Conservation (phyloP, 306 rosid species). For the Neltuma alba region DNA sequence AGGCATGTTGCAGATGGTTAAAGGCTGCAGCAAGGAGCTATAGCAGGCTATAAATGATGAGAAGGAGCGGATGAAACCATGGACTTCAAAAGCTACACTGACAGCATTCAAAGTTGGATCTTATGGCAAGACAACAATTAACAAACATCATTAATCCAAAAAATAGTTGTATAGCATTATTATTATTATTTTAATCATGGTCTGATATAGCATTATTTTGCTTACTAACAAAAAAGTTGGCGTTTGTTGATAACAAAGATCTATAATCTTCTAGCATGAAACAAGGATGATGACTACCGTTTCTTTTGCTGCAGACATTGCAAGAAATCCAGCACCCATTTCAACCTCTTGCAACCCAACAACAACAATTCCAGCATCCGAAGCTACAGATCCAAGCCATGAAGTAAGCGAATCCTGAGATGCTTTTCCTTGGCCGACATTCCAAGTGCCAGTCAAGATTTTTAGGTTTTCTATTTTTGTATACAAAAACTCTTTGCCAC, state of each 20-base stretch:
- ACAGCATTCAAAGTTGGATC: conserved; percentile 17
- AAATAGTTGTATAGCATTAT: conserved; percentile 12
- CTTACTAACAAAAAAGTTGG: conserved; percentile 6
- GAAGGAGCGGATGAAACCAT: conserved; percentile 18
- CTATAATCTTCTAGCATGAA: conserved; percentile 5
- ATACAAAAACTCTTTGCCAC: conserved; percentile 83
- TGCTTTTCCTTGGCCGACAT: conserved; percentile 97
- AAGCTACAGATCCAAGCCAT: conserved; percentile 84
- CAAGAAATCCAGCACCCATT: conserved; percentile 99
- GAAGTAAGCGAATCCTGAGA: conserved; percentile 87
- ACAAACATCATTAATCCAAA: background rate
- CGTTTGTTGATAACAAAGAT: conserved; percentile 6
- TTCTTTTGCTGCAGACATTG: conserved; percentile 98
- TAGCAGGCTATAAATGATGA: background rate
- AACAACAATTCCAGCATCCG: conserved; percentile 81
- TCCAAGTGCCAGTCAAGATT: conserved; percentile 93
- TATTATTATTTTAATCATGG: background rate
- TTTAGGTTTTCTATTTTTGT: conserved; percentile 77
- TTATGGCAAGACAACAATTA: conserved; percentile 1
- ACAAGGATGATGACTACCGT: conserved; percentile 65
- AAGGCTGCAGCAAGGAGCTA: background rate
- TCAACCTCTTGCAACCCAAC: conserved; percentile 99
- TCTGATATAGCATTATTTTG: conserved; percentile 19
- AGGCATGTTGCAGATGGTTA: background rate
- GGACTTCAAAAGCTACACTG: background rate